Evolutionary conservation across 441 rosid genomes (phyloP), one percentile per base, ranked within the genome.

Genomic region (Populus hybrid): DNA sequence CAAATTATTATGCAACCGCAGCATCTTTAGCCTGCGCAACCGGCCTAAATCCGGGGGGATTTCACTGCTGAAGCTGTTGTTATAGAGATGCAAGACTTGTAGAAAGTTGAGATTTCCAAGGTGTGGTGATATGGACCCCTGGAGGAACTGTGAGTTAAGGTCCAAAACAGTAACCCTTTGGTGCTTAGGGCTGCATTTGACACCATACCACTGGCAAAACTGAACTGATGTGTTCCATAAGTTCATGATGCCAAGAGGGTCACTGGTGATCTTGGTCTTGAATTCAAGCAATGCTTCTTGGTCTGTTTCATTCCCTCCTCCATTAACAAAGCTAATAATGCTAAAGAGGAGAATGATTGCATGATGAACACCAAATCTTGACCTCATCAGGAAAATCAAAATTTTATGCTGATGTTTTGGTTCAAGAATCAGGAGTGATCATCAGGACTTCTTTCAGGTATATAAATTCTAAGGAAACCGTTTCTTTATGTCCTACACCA

Each of bases 151-250:
- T 6, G 77, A 78, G 57, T 28, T 21, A 8, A 74, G 61, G 73
- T 30, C 11, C 69, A 67, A 35, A 12, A 1, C 14, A 18, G 69
- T 75, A 34, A 75, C 83, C 18, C 81, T 78, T 26, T 26, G 74
- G 64, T 75, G 83, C 28, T 23, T 54, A 8, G 26, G 11, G 23
- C 72, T 10, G 10, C 79, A 77, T 0, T 57, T 57, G 23, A 80
- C 74, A 2, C 78, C 68, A 1, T 65, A 9, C 80, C 81, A 74
- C 32, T 63, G 72, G 40, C 86, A 83, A 14, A 83, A 80, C 28
- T 72, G 79, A 10, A 64, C 4, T 1, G 79, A 77, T 6, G 69
- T 23, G 9, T 78, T 83, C 81, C 83, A 72, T 4, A 73, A 67
- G 68, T 70, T 54, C 21, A 73, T 2, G 50, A 42, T 76, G 35